A percentile compares a stretch with the other conserved stretches of the same genome.
These are phyloP conservation scores for Kwoniella newhampshirensis DNA, from an alignment of 768 basidiomycete species.

Conservation along the genomic window DNA sequence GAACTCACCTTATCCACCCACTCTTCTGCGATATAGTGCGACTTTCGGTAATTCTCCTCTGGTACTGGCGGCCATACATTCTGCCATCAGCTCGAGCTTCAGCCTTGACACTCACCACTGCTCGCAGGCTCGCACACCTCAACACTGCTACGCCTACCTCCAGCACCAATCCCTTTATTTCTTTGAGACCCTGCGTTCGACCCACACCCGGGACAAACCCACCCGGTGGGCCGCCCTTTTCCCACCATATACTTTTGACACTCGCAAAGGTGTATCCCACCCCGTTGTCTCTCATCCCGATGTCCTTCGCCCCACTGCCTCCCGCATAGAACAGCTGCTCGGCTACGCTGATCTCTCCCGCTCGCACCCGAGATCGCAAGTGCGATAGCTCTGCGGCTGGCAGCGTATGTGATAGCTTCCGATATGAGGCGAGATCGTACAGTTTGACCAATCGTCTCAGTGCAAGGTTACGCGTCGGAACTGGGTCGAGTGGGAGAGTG, in stretches of 20 bases:
- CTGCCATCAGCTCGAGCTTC: conserved; percentile 21
- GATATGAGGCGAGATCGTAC: conserved; percentile 44
- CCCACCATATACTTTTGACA: conserved; percentile 51
- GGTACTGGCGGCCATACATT: conserved; percentile 51
- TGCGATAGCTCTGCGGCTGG: conserved; percentile 48
- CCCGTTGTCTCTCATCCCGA: conserved; percentile 36
- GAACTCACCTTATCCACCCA: conserved; percentile 52
- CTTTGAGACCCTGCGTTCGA: conserved; percentile 23
- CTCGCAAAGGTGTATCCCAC: conserved; percentile 47
- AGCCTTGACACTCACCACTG: conserved; percentile 40
- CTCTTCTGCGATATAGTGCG: conserved; percentile 49
- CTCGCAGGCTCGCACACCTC: conserved; percentile 48
- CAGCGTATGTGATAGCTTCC: conserved; percentile 47
- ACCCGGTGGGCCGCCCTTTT: conserved; percentile 39
- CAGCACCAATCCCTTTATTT: conserved; percentile 43
- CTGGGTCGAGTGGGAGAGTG: conserved; percentile 32
- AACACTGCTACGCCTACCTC: conserved; percentile 49
- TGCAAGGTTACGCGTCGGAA: conserved; percentile 36
- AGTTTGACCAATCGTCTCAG: conserved; percentile 45
- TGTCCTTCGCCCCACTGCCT: conserved; percentile 22
- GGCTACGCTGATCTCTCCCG: conserved; percentile 37
- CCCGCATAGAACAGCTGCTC: conserved; percentile 47
- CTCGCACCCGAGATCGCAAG: conserved; percentile 34
- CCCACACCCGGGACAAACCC: conserved; percentile 40
- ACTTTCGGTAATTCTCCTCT: conserved; percentile 50